Percentiles rank a stretch among this genome's conserved stretches.
Evolutionary conservation across 1,284 basidiomycete species (phyloP).

Genomic region (Xerocomus amazonicus): DNA sequence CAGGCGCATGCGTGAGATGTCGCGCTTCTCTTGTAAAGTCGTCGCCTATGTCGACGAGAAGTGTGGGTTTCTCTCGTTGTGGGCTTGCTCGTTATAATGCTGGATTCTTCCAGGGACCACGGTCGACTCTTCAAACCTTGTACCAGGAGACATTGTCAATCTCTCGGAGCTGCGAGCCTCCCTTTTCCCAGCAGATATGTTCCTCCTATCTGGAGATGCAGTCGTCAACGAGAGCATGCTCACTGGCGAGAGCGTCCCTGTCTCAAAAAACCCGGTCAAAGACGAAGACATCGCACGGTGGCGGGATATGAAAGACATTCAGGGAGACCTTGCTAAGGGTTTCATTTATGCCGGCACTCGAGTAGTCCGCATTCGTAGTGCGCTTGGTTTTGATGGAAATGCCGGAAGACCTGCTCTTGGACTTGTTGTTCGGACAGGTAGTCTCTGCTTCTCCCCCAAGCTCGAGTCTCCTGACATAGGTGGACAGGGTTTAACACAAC

Average conservation of each 20-base stretch:
- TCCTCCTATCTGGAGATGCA: constrained; percentile 91
- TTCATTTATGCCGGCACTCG: constrained; percentile 93
- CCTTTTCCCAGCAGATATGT: constrained; percentile 87
- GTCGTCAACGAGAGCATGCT: constrained; percentile 99
- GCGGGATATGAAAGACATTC: constrained; percentile 64
- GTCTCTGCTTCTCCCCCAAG: constrained; percentile 10
- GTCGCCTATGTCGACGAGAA: constrained; percentile 68
- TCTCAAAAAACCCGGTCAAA: constrained; percentile 79
- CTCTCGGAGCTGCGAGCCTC: constrained; percentile 74
- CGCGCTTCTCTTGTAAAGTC: constrained; percentile 82
- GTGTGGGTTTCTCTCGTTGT: constrained; percentile 51
- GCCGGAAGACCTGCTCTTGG: constrained; percentile 72
- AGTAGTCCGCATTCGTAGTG: constrained; percentile 86
- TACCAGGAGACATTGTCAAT: constrained; percentile 93
- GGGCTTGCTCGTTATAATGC: background rate
- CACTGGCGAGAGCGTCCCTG: constrained; percentile 93
- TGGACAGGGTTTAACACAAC: constrained; percentile 89
- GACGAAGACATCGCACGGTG: constrained; percentile 71
- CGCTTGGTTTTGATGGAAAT: constrained; percentile 50
- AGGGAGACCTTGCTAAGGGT: constrained; percentile 73
- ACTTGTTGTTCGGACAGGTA: constrained; percentile 88
- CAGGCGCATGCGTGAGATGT: constrained; percentile 95
- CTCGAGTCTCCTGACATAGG: constrained; percentile 1
- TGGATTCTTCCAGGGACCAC: constrained; percentile 53
- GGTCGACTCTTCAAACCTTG: constrained; percentile 76